phyloP scores from a whole-genome alignment of 2,329 filamentous ascomycete genomes.

The Talaromyces sp. region DNA sequence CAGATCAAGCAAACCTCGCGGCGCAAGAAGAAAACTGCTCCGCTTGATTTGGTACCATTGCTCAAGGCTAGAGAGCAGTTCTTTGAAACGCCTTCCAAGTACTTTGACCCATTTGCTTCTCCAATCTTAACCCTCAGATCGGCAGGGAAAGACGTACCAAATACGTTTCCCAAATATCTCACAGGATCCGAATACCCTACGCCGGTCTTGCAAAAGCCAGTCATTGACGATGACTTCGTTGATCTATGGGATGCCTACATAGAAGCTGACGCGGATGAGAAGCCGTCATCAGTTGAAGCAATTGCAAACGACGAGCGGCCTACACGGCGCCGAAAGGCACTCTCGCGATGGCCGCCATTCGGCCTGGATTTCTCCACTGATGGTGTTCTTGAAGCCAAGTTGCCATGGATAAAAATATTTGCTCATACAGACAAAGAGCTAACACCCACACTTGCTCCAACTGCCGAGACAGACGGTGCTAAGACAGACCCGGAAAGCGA shows the following conservation, averaged over 20 bases:
- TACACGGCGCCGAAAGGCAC: constrained; percentile 28
- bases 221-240: constrained; percentile 1
- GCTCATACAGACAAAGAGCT: constrained; percentile 2
- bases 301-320: constrained; percentile 4
- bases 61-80: constrained; percentile 29
- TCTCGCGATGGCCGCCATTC: constrained; percentile 36
- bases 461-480: neutral
- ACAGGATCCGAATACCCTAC: constrained; percentile 29
- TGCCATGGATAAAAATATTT: constrained; percentile 30
- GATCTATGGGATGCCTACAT: constrained; percentile 12
- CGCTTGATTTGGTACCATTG: constrained; percentile 29
- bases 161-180: constrained; percentile 26
- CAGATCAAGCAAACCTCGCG: constrained; percentile 14
- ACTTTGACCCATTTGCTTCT: constrained; percentile 41
- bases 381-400: constrained; percentile 20
- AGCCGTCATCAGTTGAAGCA: neutral
- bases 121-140: constrained; percentile 39
- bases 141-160: constrained; percentile 34
- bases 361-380: constrained; percentile 29
- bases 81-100: constrained; percentile 33
- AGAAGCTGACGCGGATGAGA: constrained; percentile 1
- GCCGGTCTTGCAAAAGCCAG: constrained; percentile 21
- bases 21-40: constrained; percentile 12
- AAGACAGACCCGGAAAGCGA: neutral
- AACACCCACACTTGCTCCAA: neutral